Percentiles rank a stretch among this genome's conserved stretches.
phyloP scores from a whole-genome alignment of 768 basidiomycete species.

The Termitomyces sp. region DNA sequence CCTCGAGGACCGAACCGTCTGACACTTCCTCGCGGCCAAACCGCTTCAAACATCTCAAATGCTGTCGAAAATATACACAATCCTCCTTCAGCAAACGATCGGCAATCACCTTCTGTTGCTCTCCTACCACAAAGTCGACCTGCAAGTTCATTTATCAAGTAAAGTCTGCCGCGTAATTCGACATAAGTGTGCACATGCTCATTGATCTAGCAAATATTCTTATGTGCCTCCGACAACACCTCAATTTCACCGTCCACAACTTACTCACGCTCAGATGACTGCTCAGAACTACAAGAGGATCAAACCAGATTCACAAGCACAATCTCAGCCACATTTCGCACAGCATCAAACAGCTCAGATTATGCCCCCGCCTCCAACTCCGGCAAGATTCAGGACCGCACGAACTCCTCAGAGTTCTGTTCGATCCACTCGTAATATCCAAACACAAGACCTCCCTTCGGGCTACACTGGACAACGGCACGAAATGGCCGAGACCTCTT shows the following conservation, averaged over 20 bases:
- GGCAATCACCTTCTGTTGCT: constrained; percentile 12
- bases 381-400: constrained; percentile 22
- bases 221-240: constrained; percentile 46
- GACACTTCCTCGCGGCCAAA: constrained; percentile 61
- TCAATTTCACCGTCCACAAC: constrained; percentile 31
- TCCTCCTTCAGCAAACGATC: constrained; percentile 17
- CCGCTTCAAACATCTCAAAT: constrained; percentile 35
- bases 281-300: constrained; percentile 33
- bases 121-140: constrained; percentile 34
- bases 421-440: constrained; percentile 2
- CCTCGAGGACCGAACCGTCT: constrained; percentile 60
- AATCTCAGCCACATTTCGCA: constrained; percentile 7
- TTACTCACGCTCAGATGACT: constrained; percentile 37
- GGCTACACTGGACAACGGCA: constrained; percentile 17
- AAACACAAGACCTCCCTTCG: constrained; percentile 9
- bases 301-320: constrained; percentile 18
- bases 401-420: constrained; percentile 1
- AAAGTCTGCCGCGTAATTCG: constrained; percentile 13
- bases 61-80: constrained; percentile 15
- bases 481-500: constrained; percentile 50
- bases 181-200: constrained; percentile 16
- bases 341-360: constrained; percentile 9
- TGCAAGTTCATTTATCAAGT: constrained; percentile 24
- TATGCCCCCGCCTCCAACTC: constrained; percentile 18
- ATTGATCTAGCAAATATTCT: constrained; percentile 54